Evolutionary conservation across 495 filamentous ascomycete species (phyloP).

Genomic region (Penicillium crystallinum): DNA sequence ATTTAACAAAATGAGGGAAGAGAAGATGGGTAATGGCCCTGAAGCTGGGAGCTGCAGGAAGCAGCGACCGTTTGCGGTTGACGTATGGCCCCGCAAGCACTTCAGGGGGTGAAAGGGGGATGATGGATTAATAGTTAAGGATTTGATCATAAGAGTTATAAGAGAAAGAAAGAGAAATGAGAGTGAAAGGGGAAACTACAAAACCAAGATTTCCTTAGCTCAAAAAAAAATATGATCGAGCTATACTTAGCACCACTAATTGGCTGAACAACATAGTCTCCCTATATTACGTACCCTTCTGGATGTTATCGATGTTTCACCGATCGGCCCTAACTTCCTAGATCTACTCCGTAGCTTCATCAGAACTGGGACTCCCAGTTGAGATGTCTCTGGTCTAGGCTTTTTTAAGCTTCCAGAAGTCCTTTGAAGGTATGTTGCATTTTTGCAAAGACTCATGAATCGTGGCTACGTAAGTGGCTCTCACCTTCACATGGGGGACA

Average conservation of each 20-base stretch:
- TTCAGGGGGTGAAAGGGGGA: no score
- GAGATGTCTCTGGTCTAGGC: not conserved
- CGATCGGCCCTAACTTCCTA: constrained; percentile 14
- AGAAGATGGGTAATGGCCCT: not conserved
- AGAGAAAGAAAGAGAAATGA: no score
- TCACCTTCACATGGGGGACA: not conserved
- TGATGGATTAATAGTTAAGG: constrained; percentile 1
- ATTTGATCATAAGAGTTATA: no score
- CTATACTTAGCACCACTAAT: not conserved
- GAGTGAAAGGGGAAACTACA: no score
- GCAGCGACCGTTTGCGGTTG: constrained; percentile 37
- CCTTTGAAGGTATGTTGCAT: constrained; percentile 10
- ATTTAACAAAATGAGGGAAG: not conserved
- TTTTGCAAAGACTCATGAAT: not conserved
- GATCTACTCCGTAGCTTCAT: constrained; percentile 11
- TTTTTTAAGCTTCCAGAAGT: no score
- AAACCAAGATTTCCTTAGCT: no score
- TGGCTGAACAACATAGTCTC: no score
- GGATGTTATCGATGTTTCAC: constrained; percentile 19
- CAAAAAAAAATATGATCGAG: not conserved
- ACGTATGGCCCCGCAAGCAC: constrained; percentile 17
- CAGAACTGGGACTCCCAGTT: no score
- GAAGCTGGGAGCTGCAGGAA: constrained; percentile 21
- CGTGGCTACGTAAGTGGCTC: not conserved
- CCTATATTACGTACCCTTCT: constrained; percentile 21